A percentile compares a stretch with the other conserved stretches of the same genome.
Evolutionary conservation across 2,329 filamentous ascomycete genomes (phyloP).

Genomic region (Colletotrichum tanaceti): DNA sequence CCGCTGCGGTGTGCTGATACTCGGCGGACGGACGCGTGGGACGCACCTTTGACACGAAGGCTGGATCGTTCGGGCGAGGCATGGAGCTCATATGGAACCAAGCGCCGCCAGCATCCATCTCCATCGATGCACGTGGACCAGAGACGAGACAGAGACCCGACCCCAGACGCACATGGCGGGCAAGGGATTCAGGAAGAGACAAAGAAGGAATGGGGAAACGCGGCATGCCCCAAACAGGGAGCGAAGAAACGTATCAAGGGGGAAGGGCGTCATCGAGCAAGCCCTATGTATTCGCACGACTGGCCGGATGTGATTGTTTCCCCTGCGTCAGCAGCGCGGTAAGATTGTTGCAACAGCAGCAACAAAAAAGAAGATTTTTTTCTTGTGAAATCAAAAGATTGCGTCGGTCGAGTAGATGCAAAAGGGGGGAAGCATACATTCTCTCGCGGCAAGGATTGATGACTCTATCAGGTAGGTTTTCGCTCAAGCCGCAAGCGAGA

Average conservation of each 20-base stretch:
- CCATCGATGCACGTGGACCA: too few relatives aligned
- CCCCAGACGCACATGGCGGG: slow-evolving; percentile 29
- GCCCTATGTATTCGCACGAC: not conserved
- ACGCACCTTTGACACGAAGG: slow-evolving; percentile 17
- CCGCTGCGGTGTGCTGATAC: not conserved
- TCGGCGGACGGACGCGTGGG: not conserved
- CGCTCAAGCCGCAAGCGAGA: not conserved
- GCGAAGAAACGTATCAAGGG: slow-evolving; percentile 18
- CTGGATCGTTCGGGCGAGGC: too few relatives aligned
- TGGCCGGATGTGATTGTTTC: too few relatives aligned
- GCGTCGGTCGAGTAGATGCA: too few relatives aligned
- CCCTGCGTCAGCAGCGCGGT: too few relatives aligned
- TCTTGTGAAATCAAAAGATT: too few relatives aligned
- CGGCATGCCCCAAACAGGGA: not conserved
- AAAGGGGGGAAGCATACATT: too few relatives aligned
- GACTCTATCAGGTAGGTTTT: not conserved
- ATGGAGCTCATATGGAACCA: too few relatives aligned
- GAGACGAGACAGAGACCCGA: not conserved
- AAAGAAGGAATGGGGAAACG: not conserved
- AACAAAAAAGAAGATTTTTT: too few relatives aligned
- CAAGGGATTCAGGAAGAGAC: slow-evolving; percentile 4
- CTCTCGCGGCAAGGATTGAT: too few relatives aligned
- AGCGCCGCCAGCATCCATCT: too few relatives aligned
- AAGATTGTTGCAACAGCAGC: too few relatives aligned
- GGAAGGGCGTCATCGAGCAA: slow-evolving; percentile 14